Conservation (phyloP, 306 rosid species). For the Dicorynia guianensis region DNA sequence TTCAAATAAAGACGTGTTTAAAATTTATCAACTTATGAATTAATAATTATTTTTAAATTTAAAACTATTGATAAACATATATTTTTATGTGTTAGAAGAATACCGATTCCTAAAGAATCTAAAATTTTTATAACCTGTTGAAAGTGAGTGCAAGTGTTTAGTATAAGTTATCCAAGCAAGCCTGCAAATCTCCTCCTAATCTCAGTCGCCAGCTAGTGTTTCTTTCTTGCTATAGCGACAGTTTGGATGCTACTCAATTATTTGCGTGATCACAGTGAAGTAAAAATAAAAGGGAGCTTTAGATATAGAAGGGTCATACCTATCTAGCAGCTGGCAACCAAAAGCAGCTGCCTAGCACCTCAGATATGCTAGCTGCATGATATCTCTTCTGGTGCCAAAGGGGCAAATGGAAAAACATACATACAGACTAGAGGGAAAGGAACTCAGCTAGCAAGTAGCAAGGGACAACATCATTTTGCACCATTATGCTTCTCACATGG, state of each 20-base stretch:
- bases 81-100: too few species aligned
- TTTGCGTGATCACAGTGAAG: slow-evolving; percentile 8
- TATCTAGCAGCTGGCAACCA: not conserved
- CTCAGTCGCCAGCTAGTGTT: not conserved
- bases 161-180: not conserved
- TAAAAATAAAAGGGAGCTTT: not conserved
- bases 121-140: too few species aligned
- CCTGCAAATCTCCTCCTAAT: not conserved
- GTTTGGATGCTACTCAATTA: slow-evolving; percentile 29
- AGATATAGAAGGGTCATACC: not conserved
- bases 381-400: not conserved
- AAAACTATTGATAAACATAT: too few species aligned
- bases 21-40: too few species aligned
- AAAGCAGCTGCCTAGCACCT: too few species aligned
- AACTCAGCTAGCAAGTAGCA: slow-evolving; percentile 20
- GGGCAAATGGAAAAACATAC: not conserved
- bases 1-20: too few species aligned
- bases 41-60: too few species aligned
- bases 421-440: not conserved
- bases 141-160: not conserved
- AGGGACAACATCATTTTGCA: slow-evolving; percentile 55
- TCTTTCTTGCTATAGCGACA: not conserved
- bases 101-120: too few species aligned
- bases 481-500: slow-evolving; percentile 64
- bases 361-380: too few species aligned